phyloP scores from a whole-genome alignment of 148 eudicot species.

The Euryodendron excelsum region DNA sequence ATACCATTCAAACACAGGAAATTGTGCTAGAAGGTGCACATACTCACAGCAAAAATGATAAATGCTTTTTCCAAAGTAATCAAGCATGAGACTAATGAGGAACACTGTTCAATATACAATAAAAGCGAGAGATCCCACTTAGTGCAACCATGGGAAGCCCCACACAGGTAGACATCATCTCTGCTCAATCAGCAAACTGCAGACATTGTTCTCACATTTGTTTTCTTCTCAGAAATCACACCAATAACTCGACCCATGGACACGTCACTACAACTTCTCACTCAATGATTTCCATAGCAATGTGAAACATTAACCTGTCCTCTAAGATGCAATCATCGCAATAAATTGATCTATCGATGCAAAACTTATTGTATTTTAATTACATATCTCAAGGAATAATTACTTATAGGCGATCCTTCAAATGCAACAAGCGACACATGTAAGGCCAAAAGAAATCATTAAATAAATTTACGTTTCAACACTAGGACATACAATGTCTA shows the following conservation, averaged over 20 bases:
- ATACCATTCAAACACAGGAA: background rate
- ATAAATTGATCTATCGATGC: background rate
- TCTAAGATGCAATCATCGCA: background rate
- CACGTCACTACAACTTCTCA: background rate
- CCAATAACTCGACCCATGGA: background rate
- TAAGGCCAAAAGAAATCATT: background rate
- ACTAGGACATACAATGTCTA: background rate
- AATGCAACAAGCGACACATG: no score
- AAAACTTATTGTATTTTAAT: no score
- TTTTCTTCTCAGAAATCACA: background rate
- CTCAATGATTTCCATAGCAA: background rate
- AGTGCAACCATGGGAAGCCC: background rate
- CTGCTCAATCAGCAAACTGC: background rate
- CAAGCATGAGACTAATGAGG: background rate
- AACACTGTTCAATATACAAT: background rate
- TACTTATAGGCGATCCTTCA: no score
- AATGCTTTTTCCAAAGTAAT: background rate
- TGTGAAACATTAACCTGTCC: background rate
- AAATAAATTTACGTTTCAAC: background rate
- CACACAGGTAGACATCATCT: background rate
- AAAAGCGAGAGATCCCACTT: background rate
- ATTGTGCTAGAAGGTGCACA: background rate
- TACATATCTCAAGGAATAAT: no score
- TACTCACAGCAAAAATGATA: background rate
- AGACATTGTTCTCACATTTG: background rate